Evolutionary conservation across 768 basidiomycete species (phyloP).

Genomic region (Rickenella mellea): DNA sequence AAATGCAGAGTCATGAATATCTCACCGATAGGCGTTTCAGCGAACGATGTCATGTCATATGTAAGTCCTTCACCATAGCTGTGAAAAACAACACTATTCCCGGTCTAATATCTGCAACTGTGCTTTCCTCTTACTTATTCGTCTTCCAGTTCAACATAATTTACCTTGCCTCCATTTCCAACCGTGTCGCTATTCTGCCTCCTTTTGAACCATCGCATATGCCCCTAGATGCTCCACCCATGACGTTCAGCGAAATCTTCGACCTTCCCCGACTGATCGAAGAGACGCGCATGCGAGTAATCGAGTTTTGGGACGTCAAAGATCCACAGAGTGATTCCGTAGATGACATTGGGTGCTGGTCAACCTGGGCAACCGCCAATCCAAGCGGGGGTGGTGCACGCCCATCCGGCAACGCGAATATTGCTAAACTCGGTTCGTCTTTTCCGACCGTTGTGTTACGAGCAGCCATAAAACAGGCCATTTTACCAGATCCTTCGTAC

Average conservation of each 20-base stretch:
- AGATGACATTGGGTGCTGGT: constrained; percentile 19
- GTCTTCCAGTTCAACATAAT: constrained; percentile 25
- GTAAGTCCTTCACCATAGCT: constrained; percentile 27
- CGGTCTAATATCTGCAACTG: too few species aligned
- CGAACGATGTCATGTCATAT: constrained; percentile 74
- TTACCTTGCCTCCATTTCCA: constrained; percentile 28
- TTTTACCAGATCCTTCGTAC: constrained; percentile 19
- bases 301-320: constrained; percentile 63
- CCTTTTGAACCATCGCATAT: constrained; percentile 34
- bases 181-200: constrained; percentile 29
- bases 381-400: too few species aligned
- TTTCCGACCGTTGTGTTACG: constrained; percentile 10
- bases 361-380: constrained; percentile 13
- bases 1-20: background rate
- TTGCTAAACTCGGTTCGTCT: too few species aligned
- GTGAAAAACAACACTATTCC: background rate
- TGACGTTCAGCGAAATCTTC: constrained; percentile 49
- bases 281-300: constrained; percentile 33
- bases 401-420: too few species aligned
- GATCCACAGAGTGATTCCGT: constrained; percentile 24
- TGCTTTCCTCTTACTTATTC: too few species aligned
- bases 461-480: background rate
- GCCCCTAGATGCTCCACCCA: constrained; percentile 20
- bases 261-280: constrained; percentile 44
- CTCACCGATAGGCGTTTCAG: constrained; percentile 21